Percentiles rank a stretch among this genome's conserved stretches.
Evolutionary conservation across 805 yeast species (phyloP).

Genomic region (Candida arabinofermentans): DNA sequence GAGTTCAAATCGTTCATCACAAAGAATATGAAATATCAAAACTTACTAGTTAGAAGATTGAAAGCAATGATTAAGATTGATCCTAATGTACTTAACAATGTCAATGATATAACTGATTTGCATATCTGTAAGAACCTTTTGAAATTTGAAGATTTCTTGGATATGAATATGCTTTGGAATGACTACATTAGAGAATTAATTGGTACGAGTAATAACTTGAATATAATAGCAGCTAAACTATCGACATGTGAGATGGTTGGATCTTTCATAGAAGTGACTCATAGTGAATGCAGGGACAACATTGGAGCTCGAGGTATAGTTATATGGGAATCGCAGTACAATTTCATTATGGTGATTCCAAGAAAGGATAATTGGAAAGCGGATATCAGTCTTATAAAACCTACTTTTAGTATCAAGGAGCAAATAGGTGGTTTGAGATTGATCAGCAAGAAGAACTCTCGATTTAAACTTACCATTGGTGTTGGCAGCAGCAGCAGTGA

Average conservation of each 20-base stretch:
- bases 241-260: conserved; percentile 83
- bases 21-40: conserved; percentile 36
- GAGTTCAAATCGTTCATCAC: conserved; percentile 41
- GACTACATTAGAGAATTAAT: conserved; percentile 58
- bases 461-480: conserved; percentile 52
- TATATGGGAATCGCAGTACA: conserved; percentile 77
- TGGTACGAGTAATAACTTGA: conserved; percentile 25
- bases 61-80: conserved; percentile 24
- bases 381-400: conserved; percentile 12
- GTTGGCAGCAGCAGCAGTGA: conserved; percentile 23
- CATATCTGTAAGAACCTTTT: conserved; percentile 21
- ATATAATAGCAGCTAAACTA: conserved; percentile 46
- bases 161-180: conserved; percentile 70
- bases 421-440: conserved; percentile 60
- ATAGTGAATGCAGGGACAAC: conserved; percentile 51
- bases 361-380: conserved; percentile 36
- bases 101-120: conserved; percentile 20
- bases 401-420: conserved; percentile 24
- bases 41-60: conserved; percentile 34
- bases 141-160: conserved; percentile 46
- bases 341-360: conserved; percentile 58
- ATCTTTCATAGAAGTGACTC: conserved; percentile 54
- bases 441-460: conserved; percentile 63
- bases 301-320: conserved; percentile 73
- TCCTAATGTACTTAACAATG: conserved; percentile 17